These are phyloP conservation scores for Cladosporium halotolerans DNA, from an alignment of 2,329 filamentous ascomycete species.

Conservation along the genomic window DNA sequence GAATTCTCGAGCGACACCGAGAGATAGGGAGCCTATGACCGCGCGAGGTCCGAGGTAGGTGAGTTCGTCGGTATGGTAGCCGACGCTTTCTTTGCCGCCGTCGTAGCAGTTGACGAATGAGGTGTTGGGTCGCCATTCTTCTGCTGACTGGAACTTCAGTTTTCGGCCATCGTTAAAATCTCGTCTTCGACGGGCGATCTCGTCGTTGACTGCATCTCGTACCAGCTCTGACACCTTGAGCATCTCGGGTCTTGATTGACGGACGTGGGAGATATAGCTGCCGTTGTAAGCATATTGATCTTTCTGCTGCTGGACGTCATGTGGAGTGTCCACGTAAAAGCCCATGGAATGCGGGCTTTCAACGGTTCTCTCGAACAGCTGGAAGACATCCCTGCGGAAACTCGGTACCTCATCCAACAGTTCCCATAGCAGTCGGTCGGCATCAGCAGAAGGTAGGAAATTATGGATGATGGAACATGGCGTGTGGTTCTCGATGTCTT, in stretches of 20 bases:
- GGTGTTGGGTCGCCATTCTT: conserved; percentile 75
- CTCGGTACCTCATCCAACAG: conserved; percentile 66
- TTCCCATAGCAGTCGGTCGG: conserved; percentile 68
- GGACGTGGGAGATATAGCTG: conserved; percentile 65
- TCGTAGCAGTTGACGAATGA: conserved; percentile 94
- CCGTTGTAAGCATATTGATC: conserved; percentile 85
- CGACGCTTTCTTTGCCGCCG: conserved; percentile 73
- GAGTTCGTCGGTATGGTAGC: conserved; percentile 87
- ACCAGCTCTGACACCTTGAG: conserved; percentile 63
- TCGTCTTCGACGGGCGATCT: conserved; percentile 66
- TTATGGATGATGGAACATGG: conserved; percentile 91
- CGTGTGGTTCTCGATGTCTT: conserved; percentile 74
- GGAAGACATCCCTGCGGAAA: conserved; percentile 68
- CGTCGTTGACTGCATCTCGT: conserved; percentile 66
- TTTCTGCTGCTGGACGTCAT: conserved; percentile 64
- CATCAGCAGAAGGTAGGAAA: conserved; percentile 67
- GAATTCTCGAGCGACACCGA: conserved; percentile 91
- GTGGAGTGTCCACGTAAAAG: conserved; percentile 72
- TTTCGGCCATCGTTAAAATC: conserved; percentile 67
- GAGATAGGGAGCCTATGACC: conserved; percentile 80
- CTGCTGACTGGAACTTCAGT: conserved; percentile 68
- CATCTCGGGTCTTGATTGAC: conserved; percentile 69
- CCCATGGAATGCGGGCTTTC: conserved; percentile 75
- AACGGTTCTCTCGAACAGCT: conserved; percentile 83
- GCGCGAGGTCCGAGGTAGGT: conserved; percentile 87